Evolutionary conservation across 139 green algal species (phyloP).

Genomic region (Zygnema circumcarinatum): DNA sequence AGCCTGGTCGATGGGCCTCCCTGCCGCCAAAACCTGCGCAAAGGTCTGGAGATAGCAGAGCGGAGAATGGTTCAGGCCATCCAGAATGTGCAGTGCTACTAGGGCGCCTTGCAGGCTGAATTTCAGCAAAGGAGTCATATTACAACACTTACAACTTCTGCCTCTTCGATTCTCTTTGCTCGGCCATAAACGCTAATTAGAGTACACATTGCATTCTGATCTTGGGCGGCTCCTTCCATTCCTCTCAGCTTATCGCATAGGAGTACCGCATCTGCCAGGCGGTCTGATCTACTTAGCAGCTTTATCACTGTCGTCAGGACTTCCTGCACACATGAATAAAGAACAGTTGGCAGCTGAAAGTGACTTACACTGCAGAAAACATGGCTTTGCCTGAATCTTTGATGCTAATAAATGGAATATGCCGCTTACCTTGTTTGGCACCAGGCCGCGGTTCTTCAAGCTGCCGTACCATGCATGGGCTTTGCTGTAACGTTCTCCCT

Average conservation of each 20-base stretch:
- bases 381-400: no score
- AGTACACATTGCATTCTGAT: neutral
- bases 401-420: no score
- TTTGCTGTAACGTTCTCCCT: neutral
- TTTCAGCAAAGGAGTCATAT: no score
- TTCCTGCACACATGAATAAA: neutral
- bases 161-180: neutral
- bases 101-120: no score
- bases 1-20: neutral
- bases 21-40: neutral
- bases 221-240: neutral
- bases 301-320: neutral
- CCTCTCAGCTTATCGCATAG: neutral
- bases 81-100: no score
- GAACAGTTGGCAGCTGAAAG: no score
- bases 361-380: no score
- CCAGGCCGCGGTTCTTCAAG: neutral
- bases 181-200: neutral
- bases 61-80: no score
- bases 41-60: neutral
- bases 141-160: neutral
- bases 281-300: neutral
- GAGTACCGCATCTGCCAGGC: neutral
- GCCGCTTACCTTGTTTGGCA: neutral
- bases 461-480: neutral